Percentiles rank a stretch among this genome's conserved stretches.
phyloP scores from a whole-genome alignment of 2,329 filamentous ascomycete genomes.

The Trichoderma sp. region DNA sequence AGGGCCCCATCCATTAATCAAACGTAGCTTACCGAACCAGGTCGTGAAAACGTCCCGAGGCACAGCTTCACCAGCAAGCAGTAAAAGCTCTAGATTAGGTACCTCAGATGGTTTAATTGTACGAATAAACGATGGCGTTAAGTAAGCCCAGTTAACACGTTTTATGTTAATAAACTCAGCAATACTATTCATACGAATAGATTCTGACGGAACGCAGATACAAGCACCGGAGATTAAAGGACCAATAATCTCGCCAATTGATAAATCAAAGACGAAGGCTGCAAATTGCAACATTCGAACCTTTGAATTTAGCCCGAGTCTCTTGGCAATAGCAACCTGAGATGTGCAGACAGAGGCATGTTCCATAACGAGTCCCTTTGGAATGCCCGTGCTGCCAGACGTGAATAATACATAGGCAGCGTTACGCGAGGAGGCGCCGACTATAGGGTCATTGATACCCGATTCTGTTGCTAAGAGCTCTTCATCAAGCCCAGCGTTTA shows the following conservation, averaged over 20 bases:
- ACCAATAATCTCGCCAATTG: slow-evolving; percentile 19
- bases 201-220: slow-evolving; percentile 11
- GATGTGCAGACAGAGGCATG: slow-evolving; percentile 14
- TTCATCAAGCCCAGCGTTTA: not conserved
- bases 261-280: slow-evolving; percentile 19
- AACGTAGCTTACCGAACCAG: slow-evolving; percentile 17
- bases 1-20: slow-evolving; percentile 25
- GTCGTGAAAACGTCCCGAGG: slow-evolving; percentile 12
- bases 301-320: not conserved
- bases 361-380: slow-evolving; percentile 16
- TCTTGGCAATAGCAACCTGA: not conserved
- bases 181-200: slow-evolving; percentile 19
- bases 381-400: slow-evolving; percentile 7
- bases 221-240: slow-evolving; percentile 13
- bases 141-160: slow-evolving; percentile 13
- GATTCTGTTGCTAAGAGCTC: not conserved
- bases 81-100: slow-evolving; percentile 13
- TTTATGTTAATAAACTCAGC: not conserved
- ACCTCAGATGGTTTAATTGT: slow-evolving; percentile 13
- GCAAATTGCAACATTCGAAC: slow-evolving; percentile 18
- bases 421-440: slow-evolving; percentile 1
- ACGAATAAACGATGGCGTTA: slow-evolving; percentile 17
- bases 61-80: slow-evolving; percentile 21
- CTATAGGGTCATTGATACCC: not conserved
- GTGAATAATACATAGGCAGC: slow-evolving; percentile 14